phyloP scores from a whole-genome alignment of 1,284 basidiomycete species.

The Naganishia cerealis region DNA sequence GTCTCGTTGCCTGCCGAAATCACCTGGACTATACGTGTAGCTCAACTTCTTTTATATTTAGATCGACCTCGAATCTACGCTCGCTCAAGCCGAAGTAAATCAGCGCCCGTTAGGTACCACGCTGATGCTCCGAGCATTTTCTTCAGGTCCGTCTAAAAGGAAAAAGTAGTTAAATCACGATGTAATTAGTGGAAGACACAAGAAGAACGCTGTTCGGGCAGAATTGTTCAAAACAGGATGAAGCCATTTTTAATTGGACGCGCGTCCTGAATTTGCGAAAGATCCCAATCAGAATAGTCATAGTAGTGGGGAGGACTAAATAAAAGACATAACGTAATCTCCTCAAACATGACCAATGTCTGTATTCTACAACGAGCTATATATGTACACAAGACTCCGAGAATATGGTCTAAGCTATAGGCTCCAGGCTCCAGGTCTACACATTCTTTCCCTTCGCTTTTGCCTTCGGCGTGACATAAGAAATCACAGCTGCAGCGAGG shows the following conservation, averaged over 20 bases:
- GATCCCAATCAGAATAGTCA: no score
- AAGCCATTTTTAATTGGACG: not conserved
- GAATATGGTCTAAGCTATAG: not conserved
- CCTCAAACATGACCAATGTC: no score
- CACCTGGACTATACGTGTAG: not conserved
- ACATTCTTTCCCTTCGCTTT: not conserved
- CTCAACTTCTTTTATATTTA: slow-evolving; percentile 26
- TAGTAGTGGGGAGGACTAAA: no score
- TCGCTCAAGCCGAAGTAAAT: no score
- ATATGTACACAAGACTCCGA: not conserved
- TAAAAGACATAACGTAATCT: no score
- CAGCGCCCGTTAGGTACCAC: not conserved
- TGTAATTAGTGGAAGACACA: not conserved
- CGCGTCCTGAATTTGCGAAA: not conserved
- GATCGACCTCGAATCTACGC: no score
- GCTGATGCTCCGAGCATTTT: not conserved
- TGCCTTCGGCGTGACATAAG: not conserved
- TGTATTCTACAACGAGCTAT: not conserved
- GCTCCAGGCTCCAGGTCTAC: not conserved
- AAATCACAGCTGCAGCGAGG: not conserved
- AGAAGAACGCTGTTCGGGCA: not conserved
- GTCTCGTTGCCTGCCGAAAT: not conserved
- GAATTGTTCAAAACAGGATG: not conserved
- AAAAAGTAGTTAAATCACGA: slow-evolving; percentile 7
- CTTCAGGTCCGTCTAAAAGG: slow-evolving; percentile 19